Evolutionary conservation across 1,139 yeast species (phyloP), one percentile per base, ranked within the genome.

Genomic region (Taiozyma sp.): DNA sequence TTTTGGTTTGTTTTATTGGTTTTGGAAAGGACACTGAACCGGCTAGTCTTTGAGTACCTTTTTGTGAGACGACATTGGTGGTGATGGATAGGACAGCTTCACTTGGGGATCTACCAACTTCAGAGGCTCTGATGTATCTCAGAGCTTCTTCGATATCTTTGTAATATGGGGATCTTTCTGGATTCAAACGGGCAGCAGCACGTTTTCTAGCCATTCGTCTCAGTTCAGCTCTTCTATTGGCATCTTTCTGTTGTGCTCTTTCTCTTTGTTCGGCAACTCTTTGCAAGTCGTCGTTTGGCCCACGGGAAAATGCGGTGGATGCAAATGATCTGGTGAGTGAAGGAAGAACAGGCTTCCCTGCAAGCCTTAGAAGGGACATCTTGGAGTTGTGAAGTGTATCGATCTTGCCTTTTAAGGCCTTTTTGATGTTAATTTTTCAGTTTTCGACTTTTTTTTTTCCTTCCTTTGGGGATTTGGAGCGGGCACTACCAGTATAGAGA

Each of bases 21-120:
- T 77, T 80, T n/a, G 97, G 95, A 49, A 89, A 79, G 49, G 78
- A 71, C 26, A 91, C 77, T n/a, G 81, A 75, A 13, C 97, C 97
- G 42, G 73, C 72, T 47, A 91, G 69, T 39, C 90, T 88, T 44
- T 83, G 81, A 28, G 88, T 83, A 57, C 97, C 97, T 63, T 80
- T 82, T 53, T 87, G 95, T 30, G 87, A 83, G 22, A 88, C 76
- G n/a, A 89, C 79, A 22, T 80, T 72, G 53, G 90, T 74, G 41
- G 82, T 80, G 52, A 89, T 68, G 22, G 86, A 73, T 44, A 91
- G 74, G 39, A 91, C 85, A 32, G 93, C 81, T 58, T 83, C 82
- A 26, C 74, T 70, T 4, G 78, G 72, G 2, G 93, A 81, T 61
- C 87, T 81, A 5, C 98, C 98, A 6, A 89, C 95, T 67, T 90